Percentiles rank a stretch among this genome's conserved stretches.
These are phyloP conservation scores for Vanderwaltozyma tropicalis DNA, from an alignment of 805 yeast species.

Conservation along the genomic window DNA sequence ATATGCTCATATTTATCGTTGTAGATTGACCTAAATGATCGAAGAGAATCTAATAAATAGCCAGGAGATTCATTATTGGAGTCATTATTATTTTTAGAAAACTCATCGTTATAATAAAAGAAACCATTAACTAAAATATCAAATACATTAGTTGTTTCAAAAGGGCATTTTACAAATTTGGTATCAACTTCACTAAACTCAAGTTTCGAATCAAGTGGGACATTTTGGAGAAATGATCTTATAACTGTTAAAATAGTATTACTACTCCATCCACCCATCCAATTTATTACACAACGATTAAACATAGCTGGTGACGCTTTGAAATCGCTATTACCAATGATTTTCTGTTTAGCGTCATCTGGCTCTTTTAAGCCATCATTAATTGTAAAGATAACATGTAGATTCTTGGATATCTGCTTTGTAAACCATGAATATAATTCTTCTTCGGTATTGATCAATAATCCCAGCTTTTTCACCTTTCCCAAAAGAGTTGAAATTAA, in stretches of 20 bases:
- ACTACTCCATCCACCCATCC: slow-evolving; percentile 80
- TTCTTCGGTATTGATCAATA: slow-evolving; percentile 52
- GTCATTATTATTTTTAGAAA: too few species aligned
- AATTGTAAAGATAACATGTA: slow-evolving; percentile 77
- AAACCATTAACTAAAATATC: too few species aligned
- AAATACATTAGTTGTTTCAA: too few species aligned
- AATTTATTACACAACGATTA: slow-evolving; percentile 78
- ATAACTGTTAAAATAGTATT: slow-evolving; percentile 44
- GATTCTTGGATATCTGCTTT: slow-evolving; percentile 50
- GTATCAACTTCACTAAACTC: neutral
- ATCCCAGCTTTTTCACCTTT: slow-evolving; percentile 48
- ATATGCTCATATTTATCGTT: slow-evolving; percentile 25
- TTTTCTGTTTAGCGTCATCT: too few species aligned
- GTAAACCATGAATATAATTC: slow-evolving; percentile 73
- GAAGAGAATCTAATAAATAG: slow-evolving; percentile 41
- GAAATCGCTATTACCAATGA: too few species aligned
- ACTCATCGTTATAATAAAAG: too few species aligned
- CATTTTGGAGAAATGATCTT: slow-evolving; percentile 26
- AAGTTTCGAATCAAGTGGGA: slow-evolving; percentile 43
- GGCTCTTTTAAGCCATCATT: slow-evolving; percentile 36
- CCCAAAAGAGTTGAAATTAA: slow-evolving; percentile 48
- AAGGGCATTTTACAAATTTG: too few species aligned
- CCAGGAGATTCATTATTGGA: slow-evolving; percentile 36
- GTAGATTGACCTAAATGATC: slow-evolving; percentile 27
- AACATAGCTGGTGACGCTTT: slow-evolving; percentile 79